Conservation (phyloP, 2,329 filamentous ascomycete species). For the Clathrospora elynae region DNA sequence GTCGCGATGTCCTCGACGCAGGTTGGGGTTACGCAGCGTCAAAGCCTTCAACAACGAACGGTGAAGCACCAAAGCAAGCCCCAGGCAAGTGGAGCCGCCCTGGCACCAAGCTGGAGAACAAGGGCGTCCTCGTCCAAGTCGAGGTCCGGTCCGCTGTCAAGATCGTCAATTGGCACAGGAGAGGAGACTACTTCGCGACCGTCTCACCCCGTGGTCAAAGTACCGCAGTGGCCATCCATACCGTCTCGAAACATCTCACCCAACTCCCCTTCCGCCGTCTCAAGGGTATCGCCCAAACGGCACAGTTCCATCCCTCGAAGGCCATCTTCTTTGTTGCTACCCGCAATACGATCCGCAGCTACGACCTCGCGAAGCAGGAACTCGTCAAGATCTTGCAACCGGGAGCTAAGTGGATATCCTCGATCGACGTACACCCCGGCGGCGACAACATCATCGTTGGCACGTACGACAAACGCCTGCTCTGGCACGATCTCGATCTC, state of each 20-base stretch:
- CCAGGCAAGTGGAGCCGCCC: slow-evolving; percentile 85
- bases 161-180: slow-evolving; percentile 89
- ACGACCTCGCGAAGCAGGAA: slow-evolving; percentile 89
- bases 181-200: slow-evolving; percentile 91
- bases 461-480: slow-evolving; percentile 87
- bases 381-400: slow-evolving; percentile 92
- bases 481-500: slow-evolving; percentile 97
- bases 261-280: slow-evolving; percentile 88
- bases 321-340: slow-evolving; percentile 97
- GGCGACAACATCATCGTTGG: slow-evolving; percentile 94
- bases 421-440: slow-evolving; percentile 88
- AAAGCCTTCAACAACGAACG: slow-evolving; percentile 58
- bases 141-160: slow-evolving; percentile 83
- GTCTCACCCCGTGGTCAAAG: slow-evolving; percentile 80
- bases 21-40: slow-evolving; percentile 93
- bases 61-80: slow-evolving; percentile 69
- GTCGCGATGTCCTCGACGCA: slow-evolving; percentile 76
- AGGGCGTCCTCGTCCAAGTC: slow-evolving; percentile 78
- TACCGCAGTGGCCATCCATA: slow-evolving; percentile 90
- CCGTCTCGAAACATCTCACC: slow-evolving; percentile 89
- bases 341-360: slow-evolving; percentile 88
- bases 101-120: slow-evolving; percentile 71
- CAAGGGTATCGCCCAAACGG: slow-evolving; percentile 79
- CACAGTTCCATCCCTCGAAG: slow-evolving; percentile 91
- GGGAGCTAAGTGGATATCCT: slow-evolving; percentile 92